Percentiles rank a stretch among this genome's conserved stretches.
Evolutionary conservation across 1,284 basidiomycete species (phyloP).

Genomic region (Tremellales sp.): DNA sequence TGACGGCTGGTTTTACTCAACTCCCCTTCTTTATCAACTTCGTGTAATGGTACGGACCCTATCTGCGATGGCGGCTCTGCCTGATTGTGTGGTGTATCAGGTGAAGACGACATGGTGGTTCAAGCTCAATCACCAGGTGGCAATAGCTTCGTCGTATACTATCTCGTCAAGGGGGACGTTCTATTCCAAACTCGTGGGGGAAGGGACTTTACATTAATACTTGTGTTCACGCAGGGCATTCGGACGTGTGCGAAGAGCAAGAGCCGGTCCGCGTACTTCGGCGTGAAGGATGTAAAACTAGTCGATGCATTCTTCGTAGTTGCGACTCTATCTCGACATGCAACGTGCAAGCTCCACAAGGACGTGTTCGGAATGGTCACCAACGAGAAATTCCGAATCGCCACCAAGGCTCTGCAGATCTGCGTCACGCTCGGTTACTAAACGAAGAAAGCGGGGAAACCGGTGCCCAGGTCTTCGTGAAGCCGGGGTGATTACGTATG

Average conservation of each 20-base stretch:
- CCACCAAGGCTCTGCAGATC: too few relatives aligned
- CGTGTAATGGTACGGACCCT: background rate
- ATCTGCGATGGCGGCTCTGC: too few relatives aligned
- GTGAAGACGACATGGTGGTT: background rate
- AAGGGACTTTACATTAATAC: too few relatives aligned
- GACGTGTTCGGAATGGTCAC: background rate
- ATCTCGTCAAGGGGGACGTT: too few relatives aligned
- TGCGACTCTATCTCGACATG: background rate
- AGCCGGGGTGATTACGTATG: too few relatives aligned
- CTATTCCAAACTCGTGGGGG: too few relatives aligned
- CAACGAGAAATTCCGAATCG: background rate
- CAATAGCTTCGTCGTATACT: background rate
- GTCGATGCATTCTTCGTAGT: background rate
- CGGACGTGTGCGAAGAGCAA: too few relatives aligned
- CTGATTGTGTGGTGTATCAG: too few relatives aligned
- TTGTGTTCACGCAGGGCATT: background rate
- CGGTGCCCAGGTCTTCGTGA: too few relatives aligned
- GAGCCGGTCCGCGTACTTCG: too few relatives aligned
- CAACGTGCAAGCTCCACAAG: background rate
- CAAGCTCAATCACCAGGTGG: background rate
- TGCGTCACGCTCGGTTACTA: background rate
- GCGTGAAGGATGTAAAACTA: background rate
- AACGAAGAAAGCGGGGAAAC: background rate
- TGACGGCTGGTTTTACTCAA: background rate
- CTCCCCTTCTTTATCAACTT: background rate